phyloP scores from a whole-genome alignment of 176 grass and related monocot genomes.

The Puya raimondii region DNA sequence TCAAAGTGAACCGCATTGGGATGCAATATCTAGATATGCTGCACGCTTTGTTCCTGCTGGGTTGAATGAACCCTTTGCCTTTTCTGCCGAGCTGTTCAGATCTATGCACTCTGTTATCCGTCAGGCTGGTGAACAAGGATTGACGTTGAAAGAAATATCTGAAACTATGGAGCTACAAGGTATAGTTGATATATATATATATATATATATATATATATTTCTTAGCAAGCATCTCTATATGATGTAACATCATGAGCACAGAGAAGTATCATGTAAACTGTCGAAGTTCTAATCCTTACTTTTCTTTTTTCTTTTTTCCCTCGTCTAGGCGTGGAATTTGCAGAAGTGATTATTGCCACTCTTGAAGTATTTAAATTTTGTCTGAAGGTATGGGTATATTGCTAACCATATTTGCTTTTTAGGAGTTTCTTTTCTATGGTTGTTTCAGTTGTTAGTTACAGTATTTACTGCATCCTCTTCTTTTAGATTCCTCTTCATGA shows the following conservation, averaged over 20 bases:
- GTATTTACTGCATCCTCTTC: not conserved
- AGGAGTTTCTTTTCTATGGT: no score
- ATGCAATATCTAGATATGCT: constrained; percentile 50
- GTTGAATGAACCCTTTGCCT: constrained; percentile 22
- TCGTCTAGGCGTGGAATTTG: constrained; percentile 6
- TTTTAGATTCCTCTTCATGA: not conserved
- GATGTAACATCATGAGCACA: not conserved
- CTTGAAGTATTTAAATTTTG: constrained; percentile 51
- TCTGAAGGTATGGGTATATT: constrained; percentile 46
- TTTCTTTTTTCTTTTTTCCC: not conserved
- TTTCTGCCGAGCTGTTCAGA: constrained; percentile 62
- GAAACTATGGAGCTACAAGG: constrained; percentile 41
- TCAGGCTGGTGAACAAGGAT: constrained; percentile 65
- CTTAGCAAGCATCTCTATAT: not conserved
- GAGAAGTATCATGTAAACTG: constrained; percentile 8
- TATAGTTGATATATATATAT: constrained; percentile 11
- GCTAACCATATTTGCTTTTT: no score
- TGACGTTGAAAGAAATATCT: constrained; percentile 52
- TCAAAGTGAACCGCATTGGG: constrained; percentile 63
- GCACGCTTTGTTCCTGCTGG: constrained; percentile 30
- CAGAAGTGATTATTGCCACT: constrained; percentile 43
- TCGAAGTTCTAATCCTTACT: constrained; percentile 13
- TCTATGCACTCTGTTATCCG: constrained; percentile 52
- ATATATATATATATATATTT: constrained; percentile 12
- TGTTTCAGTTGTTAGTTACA: not conserved